Evolutionary conservation across 495 filamentous ascomycete species (phyloP).

Genomic region (Neurospora intermedia): DNA sequence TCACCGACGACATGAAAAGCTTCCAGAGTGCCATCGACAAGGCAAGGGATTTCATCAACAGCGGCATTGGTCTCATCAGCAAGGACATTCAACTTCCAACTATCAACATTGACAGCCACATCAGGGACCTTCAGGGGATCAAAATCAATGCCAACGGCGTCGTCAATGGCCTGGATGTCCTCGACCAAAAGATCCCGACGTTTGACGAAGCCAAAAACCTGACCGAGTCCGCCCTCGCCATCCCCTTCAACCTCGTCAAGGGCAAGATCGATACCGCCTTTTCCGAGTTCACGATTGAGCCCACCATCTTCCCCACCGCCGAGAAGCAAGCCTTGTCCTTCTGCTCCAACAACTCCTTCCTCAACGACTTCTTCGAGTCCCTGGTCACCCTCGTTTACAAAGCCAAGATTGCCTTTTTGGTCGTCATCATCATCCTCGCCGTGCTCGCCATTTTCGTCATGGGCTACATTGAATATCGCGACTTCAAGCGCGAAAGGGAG

Average conservation of each 20-base stretch:
- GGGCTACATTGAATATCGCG: constrained; percentile 67
- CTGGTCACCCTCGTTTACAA: constrained; percentile 48
- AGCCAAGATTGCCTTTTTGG: constrained; percentile 65
- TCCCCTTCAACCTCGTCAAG: constrained; percentile 71
- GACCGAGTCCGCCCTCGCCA: constrained; percentile 55
- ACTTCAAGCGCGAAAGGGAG: constrained; percentile 62
- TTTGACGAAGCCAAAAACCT: constrained; percentile 76
- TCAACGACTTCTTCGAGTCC: constrained; percentile 76
- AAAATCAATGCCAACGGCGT: constrained; percentile 54
- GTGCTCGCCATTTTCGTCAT: constrained; percentile 63
- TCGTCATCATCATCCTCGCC: constrained; percentile 57
- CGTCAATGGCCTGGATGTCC: constrained; percentile 48
- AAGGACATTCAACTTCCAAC: constrained; percentile 22
- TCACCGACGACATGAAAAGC: constrained; percentile 41
- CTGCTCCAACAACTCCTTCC: constrained; percentile 72
- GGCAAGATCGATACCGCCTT: constrained; percentile 55
- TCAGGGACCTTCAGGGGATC: constrained; percentile 57
- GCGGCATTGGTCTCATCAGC: too few relatives aligned
- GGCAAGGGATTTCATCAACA: too few relatives aligned
- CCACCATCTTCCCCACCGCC: constrained; percentile 69
- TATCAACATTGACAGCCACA: constrained; percentile 47
- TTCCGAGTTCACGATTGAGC: constrained; percentile 53
- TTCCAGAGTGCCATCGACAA: constrained; percentile 54
- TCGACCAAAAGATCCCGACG: constrained; percentile 69
- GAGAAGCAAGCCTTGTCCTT: constrained; percentile 72